Conservation (phyloP, 768 basidiomycete genomes). For the Sutorius australiensis region DNA sequence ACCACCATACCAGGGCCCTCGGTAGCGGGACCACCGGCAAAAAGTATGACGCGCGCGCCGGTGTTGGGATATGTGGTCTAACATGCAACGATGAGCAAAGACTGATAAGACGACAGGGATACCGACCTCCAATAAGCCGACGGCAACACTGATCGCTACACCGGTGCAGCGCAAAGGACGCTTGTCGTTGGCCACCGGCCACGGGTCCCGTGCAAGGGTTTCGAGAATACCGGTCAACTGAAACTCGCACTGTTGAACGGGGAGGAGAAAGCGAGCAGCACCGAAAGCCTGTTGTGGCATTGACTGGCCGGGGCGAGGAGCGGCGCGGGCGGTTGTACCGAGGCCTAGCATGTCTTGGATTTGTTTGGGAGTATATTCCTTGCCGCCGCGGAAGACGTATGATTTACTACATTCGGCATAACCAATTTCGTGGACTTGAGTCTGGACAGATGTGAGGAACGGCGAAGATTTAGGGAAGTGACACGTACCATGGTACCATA, state of each 20-base stretch:
- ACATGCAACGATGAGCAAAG: not conserved
- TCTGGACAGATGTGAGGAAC: constrained; percentile 41
- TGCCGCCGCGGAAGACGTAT: constrained; percentile 97
- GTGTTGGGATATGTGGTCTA: constrained; percentile 91
- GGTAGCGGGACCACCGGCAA: constrained; percentile 91
- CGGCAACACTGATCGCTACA: constrained; percentile 89
- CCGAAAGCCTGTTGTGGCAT: constrained; percentile 78
- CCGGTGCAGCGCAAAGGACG: constrained; percentile 93
- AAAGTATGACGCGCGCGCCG: constrained; percentile 94
- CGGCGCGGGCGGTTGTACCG: constrained; percentile 71
- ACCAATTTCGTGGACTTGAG: constrained; percentile 98
- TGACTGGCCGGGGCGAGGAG: constrained; percentile 82
- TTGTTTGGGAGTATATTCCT: constrained; percentile 94
- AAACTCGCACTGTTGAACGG: constrained; percentile 91
- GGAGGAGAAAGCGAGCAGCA: constrained; percentile 87
- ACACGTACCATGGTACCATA: constrained; percentile 89
- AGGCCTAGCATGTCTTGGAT: constrained; percentile 96
- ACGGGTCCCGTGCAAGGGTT: constrained; percentile 82
- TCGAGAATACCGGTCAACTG: constrained; percentile 93
- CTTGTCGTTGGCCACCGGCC: constrained; percentile 96
- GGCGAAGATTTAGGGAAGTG: not conserved
- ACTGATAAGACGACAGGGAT: not conserved
- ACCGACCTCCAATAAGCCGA: constrained; percentile 81
- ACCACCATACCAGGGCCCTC: constrained; percentile 98
- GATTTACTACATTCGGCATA: constrained; percentile 96